Percentiles rank a stretch among this genome's conserved stretches.
Evolutionary conservation across 257 asterid species (phyloP).

Genomic region (Datura wrightii): DNA sequence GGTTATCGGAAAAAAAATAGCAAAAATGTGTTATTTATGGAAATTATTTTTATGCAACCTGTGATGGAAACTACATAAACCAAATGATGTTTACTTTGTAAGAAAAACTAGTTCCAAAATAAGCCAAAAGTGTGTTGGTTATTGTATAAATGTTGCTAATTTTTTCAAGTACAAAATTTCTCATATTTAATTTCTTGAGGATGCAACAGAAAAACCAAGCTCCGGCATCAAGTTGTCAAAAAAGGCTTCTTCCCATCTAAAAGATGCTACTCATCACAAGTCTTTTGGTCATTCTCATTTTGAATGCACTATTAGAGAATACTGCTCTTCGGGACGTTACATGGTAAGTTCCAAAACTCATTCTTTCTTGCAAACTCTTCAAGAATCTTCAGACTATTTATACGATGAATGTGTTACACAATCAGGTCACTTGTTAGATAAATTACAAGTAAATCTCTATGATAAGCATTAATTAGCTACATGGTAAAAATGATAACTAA

Average conservation of each 20-base stretch:
- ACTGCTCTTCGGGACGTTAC: background rate
- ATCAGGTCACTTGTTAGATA: background rate
- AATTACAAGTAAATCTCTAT: background rate
- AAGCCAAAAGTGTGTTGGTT: background rate
- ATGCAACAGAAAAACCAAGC: background rate
- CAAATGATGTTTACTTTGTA: background rate
- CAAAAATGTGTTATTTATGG: background rate
- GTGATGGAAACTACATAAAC: background rate
- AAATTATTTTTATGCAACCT: background rate
- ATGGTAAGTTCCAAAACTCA: background rate
- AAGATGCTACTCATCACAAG: background rate
- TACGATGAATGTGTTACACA: background rate
- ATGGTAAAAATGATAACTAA: background rate
- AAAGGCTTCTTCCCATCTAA: background rate
- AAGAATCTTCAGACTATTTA: background rate
- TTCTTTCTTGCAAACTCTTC: background rate
- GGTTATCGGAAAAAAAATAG: too few relatives aligned
- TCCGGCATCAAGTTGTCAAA: background rate
- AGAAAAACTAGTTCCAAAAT: background rate
- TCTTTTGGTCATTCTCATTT: background rate
- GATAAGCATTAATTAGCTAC: background rate
- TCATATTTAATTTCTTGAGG: background rate
- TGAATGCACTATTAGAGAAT: constrained; percentile 14
- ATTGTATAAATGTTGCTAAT: background rate
- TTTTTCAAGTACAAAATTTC: background rate